A percentile compares a stretch with the other conserved stretches of the same genome.
Conservation (phyloP, 208 protist genomes). For the Zelonia costaricensis region DNA sequence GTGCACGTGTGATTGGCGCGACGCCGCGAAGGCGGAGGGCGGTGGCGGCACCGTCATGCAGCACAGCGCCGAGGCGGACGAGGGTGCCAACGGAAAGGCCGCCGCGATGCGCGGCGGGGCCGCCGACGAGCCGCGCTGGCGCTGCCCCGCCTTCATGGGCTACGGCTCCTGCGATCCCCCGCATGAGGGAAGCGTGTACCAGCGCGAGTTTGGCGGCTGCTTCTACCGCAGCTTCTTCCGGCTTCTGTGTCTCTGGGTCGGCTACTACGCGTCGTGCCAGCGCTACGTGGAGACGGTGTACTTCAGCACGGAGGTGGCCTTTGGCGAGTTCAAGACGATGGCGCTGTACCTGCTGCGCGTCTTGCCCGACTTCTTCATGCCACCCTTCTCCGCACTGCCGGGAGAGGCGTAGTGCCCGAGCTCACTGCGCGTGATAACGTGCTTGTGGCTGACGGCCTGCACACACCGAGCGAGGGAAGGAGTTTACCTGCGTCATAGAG, state of each 20-base stretch:
- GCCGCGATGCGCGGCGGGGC: slow-evolving; percentile 4
- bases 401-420: not conserved
- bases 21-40: slow-evolving; percentile 3
- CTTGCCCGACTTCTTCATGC: slow-evolving; percentile 73
- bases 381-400: slow-evolving; percentile 6
- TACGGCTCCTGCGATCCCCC: slow-evolving; percentile 63
- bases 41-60: not conserved
- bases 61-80: not conserved
- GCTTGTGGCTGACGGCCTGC: no score
- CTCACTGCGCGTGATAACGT: not conserved
- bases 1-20: slow-evolving; percentile 26
- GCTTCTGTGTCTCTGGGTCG: slow-evolving; percentile 80
- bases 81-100: slow-evolving; percentile 1
- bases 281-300: slow-evolving; percentile 82
- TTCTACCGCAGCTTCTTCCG: slow-evolving; percentile 87
- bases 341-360: slow-evolving; percentile 65
- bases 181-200: slow-evolving; percentile 53
- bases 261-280: slow-evolving; percentile 80
- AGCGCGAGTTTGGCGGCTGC: slow-evolving; percentile 60
- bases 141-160: slow-evolving; percentile 20
- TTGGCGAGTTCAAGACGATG: slow-evolving; percentile 75
- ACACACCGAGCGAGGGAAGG: no score
- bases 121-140: slow-evolving; percentile 14
- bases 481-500: no score
- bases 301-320: slow-evolving; percentile 79